phyloP scores from a whole-genome alignment of 805 yeast genomes.

The Hanseniaspora valbyensis region DNA sequence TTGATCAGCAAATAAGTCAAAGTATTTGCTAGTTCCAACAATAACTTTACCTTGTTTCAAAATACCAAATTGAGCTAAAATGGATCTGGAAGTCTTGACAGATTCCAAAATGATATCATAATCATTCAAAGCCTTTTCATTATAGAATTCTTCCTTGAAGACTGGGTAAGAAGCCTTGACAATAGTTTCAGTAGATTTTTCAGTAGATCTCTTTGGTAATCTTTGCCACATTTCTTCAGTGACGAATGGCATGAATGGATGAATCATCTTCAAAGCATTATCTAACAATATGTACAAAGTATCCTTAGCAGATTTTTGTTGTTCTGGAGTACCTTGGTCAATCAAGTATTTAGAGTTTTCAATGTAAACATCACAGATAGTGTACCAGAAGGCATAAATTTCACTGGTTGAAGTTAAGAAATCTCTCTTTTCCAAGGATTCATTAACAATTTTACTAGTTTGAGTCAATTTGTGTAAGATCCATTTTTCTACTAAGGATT shows the following conservation, averaged over 20 bases:
- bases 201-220: constrained; percentile 75
- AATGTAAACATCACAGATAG: constrained; percentile 93
- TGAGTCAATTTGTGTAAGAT: constrained; percentile 73
- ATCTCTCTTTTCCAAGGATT: constrained; percentile 69
- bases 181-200: constrained; percentile 51
- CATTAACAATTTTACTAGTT: constrained; percentile 54
- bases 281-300: constrained; percentile 89
- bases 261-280: constrained; percentile 80
- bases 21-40: constrained; percentile 53
- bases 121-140: constrained; percentile 54
- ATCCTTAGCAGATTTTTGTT: constrained; percentile 82
- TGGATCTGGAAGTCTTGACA: constrained; percentile 83
- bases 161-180: constrained; percentile 72
- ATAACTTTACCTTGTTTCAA: constrained; percentile 77
- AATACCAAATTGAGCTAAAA: constrained; percentile 81
- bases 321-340: constrained; percentile 77
- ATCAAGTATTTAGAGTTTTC: constrained; percentile 92
- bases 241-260: constrained; percentile 96
- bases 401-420: constrained; percentile 79
- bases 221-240: constrained; percentile 99
- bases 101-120: constrained; percentile 78
- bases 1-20: constrained; percentile 53
- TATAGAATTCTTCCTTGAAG: constrained; percentile 47
- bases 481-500: constrained; percentile 93
- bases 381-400: constrained; percentile 89